phyloP scores from a whole-genome alignment of 2,329 filamentous ascomycete species.

The Aspergillus transmontanensis region DNA sequence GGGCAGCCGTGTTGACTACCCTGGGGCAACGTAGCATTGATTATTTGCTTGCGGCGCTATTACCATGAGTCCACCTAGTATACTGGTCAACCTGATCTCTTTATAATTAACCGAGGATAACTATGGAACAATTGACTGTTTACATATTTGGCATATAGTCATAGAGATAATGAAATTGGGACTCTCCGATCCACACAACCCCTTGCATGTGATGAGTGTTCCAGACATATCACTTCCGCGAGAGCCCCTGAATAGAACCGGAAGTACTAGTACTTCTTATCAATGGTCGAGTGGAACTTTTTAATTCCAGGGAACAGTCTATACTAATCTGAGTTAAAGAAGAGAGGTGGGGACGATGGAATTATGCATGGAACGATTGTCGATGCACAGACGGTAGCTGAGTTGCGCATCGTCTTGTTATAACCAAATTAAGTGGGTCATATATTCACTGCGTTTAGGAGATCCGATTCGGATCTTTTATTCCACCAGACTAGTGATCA shows the following conservation, averaged over 20 bases:
- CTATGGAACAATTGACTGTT: neutral
- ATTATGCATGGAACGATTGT: neutral
- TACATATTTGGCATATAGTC: neutral
- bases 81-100: too few relatives aligned
- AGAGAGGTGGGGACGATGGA: neutral
- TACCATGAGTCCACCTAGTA: too few relatives aligned
- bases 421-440: neutral
- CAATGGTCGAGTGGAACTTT: too few relatives aligned
- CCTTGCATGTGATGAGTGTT: neutral
- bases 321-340: neutral
- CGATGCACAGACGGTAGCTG: neutral
- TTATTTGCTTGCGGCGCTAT: too few relatives aligned
- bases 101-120: too few relatives aligned
- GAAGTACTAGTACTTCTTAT: neutral
- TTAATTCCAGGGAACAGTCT: neutral
- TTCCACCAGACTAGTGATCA: neutral
- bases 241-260: neutral
- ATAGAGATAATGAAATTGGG: neutral
- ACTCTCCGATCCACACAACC: neutral
- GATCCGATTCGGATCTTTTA: neutral
- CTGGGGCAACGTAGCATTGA: too few relatives aligned
- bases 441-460: neutral
- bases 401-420: neutral
- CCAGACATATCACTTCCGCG: neutral
- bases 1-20: too few relatives aligned